phyloP scores from a whole-genome alignment of 306 rosid genomes.

The Ochetophila trinervis region DNA sequence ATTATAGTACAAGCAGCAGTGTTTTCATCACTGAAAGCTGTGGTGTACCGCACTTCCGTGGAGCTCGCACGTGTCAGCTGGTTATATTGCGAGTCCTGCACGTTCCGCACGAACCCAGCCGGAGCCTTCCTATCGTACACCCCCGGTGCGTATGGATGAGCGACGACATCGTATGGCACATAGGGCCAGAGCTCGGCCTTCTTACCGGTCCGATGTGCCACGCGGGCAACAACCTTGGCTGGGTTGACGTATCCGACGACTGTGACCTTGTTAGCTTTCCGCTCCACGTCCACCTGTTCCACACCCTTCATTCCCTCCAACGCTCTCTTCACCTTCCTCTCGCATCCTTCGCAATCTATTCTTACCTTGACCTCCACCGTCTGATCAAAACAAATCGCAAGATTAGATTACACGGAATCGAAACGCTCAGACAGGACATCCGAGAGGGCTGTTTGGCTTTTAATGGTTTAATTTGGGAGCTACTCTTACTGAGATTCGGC shows the following conservation, averaged over 20 bases:
- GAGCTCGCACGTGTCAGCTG: constrained; percentile 79
- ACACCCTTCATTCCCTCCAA: constrained; percentile 87
- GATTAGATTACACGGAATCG: neutral
- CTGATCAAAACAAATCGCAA: constrained; percentile 25
- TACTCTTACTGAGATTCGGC: no score
- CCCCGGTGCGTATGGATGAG: constrained; percentile 67
- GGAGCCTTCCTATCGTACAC: constrained; percentile 82
- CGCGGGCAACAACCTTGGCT: constrained; percentile 52
- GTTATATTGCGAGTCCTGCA: constrained; percentile 28
- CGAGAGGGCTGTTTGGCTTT: neutral
- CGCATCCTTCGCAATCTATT: constrained; percentile 91
- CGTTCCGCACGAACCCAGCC: constrained; percentile 63
- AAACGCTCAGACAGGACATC: neutral
- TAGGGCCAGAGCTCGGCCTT: constrained; percentile 82
- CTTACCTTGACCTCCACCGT: constrained; percentile 86
- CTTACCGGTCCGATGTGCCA: constrained; percentile 77
- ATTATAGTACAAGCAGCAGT: constrained; percentile 61
- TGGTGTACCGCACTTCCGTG: constrained; percentile 69
- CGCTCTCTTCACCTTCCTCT: constrained; percentile 61
- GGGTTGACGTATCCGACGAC: constrained; percentile 72
- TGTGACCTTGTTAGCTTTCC: constrained; percentile 65
- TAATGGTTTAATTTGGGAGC: no score
- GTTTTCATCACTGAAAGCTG: constrained; percentile 86
- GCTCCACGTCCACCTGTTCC: constrained; percentile 52
- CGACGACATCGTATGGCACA: constrained; percentile 79